A percentile compares a stretch with the other conserved stretches of the same genome.
Evolutionary conservation across 2,329 filamentous ascomycete genomes (phyloP).

Genomic region (Aspergillus piperis): DNA sequence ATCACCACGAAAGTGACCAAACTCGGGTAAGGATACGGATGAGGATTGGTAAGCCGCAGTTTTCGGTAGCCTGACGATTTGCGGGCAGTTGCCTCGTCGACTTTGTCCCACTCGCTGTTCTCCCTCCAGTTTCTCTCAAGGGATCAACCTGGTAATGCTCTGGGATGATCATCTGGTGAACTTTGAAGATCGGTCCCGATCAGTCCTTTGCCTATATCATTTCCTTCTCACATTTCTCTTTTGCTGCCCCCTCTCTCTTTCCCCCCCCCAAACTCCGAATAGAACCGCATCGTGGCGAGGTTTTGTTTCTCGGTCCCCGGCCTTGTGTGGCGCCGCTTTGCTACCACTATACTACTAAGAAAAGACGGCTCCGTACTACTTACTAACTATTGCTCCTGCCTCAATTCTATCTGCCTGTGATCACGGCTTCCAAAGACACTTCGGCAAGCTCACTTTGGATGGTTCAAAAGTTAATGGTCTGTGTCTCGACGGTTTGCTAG

Average conservation of each 20-base stretch:
- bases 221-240: not conserved
- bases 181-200: slow-evolving; percentile 2
- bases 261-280: not conserved
- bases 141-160: not conserved
- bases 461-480: too few species aligned
- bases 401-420: too few species aligned
- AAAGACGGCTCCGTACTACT: too few species aligned
- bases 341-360: too few species aligned
- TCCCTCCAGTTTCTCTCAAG: not conserved
- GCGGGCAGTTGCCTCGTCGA: slow-evolving; percentile 1
- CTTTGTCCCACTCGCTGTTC: not conserved
- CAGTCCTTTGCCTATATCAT: not conserved
- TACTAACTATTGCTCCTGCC: not conserved
- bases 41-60: too few species aligned
- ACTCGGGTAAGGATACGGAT: too few species aligned
- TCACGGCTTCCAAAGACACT: too few species aligned
- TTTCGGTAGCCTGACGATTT: slow-evolving; percentile 2
- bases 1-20: too few species aligned
- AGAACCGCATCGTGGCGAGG: not conserved
- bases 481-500: too few species aligned
- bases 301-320: not conserved
- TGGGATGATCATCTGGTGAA: not conserved
- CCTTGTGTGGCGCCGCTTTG: too few species aligned
- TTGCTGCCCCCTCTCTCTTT: not conserved
- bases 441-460: too few species aligned